phyloP scores from a whole-genome alignment of 2,329 filamentous ascomycete genomes.

The Mycogone perniciosa region DNA sequence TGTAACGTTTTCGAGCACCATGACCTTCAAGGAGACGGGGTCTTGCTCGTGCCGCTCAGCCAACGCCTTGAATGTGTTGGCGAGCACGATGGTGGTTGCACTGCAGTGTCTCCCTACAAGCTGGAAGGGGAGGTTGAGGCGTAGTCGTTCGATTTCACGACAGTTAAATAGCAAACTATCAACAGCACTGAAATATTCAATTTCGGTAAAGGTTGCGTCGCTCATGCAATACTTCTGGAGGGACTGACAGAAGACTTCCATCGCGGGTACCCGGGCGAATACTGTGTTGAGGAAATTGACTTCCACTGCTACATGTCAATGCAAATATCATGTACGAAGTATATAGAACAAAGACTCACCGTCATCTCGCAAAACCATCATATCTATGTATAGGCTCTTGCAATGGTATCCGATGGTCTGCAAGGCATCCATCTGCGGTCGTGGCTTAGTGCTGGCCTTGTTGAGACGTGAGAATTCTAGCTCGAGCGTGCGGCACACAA shows the following conservation, averaged over 20 bases:
- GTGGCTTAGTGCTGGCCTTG: constrained; percentile 26
- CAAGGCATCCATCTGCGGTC: constrained; percentile 35
- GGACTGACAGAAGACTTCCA: constrained; percentile 38
- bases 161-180: constrained; percentile 38
- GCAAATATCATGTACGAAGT: too few species aligned
- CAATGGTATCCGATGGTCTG: constrained; percentile 41
- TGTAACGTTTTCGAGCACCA: constrained; percentile 46
- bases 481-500: constrained; percentile 40
- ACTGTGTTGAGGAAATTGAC: constrained; percentile 41
- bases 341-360: constrained; percentile 27
- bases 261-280: constrained; percentile 39
- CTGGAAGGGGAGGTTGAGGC: constrained; percentile 46
- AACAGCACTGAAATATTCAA: constrained; percentile 38
- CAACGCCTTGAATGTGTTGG: constrained; percentile 45
- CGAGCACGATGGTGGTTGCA: constrained; percentile 45
- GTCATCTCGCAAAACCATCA: constrained; percentile 48
- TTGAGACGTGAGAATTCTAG: constrained; percentile 45
- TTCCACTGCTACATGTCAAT: constrained; percentile 34
- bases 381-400: constrained; percentile 44
- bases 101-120: constrained; percentile 39
- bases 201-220: constrained; percentile 42
- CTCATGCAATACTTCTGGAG: constrained; percentile 44
- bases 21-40: constrained; percentile 34
- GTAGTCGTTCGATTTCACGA: constrained; percentile 39
- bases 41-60: constrained; percentile 39